These are phyloP conservation scores for Tetrapisispora taiwanensis DNA, from an alignment of 805 yeast genomes.

Conservation along the genomic window DNA sequence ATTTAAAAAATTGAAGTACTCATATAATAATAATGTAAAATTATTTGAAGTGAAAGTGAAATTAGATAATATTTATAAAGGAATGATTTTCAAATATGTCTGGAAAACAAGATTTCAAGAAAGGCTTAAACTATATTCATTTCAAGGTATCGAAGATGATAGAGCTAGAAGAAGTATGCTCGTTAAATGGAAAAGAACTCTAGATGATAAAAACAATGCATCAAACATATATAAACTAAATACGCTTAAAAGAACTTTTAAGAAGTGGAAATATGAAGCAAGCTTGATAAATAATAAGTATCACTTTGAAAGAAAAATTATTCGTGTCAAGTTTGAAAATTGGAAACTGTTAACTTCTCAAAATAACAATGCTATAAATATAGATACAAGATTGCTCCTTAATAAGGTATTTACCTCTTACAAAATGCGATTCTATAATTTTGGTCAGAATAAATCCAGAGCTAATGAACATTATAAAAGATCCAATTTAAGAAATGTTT, in stretches of 20 bases:
- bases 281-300: background rate
- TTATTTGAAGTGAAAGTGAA: background rate
- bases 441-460: no score
- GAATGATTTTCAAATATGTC: constrained; percentile 9
- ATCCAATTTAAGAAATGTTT: no score
- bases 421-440: no score
- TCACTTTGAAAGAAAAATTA: background rate
- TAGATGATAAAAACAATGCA: constrained; percentile 4
- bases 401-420: no score
- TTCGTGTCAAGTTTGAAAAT: background rate
- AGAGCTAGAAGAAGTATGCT: constrained; percentile 3
- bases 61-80: constrained; percentile 5
- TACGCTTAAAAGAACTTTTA: background rate
- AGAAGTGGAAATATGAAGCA: background rate
- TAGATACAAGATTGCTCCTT: no score
- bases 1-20: no score
- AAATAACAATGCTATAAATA: background rate
- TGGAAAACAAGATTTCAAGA: constrained; percentile 19
- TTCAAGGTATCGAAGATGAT: constrained; percentile 6
- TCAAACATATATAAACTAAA: background rate
- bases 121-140: constrained; percentile 8
- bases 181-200: constrained; percentile 5
- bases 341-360: background rate
- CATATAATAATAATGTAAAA: no score
- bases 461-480: no score